A percentile compares a stretch with the other conserved stretches of the same genome.
These are phyloP conservation scores for Staphylotrichum longicolle DNA, from an alignment of 495 filamentous ascomycete species.

Conservation along the genomic window DNA sequence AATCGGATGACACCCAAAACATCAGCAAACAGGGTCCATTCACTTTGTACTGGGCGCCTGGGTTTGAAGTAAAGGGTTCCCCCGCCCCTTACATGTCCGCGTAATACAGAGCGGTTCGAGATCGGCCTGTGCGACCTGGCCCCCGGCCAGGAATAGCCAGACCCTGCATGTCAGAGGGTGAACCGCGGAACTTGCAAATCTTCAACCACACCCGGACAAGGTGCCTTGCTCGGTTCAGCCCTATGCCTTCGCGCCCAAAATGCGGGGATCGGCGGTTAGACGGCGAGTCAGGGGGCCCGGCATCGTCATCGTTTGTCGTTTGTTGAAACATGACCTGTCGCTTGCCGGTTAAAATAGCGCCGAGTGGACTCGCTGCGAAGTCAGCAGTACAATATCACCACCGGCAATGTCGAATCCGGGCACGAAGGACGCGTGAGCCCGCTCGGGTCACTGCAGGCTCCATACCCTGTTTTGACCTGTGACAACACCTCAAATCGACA, in stretches of 20 bases:
- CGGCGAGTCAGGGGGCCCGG: neutral
- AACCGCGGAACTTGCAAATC: neutral
- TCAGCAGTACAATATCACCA: too few relatives aligned
- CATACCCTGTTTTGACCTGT: too few relatives aligned
- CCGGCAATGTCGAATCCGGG: too few relatives aligned
- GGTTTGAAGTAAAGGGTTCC: conserved; percentile 10
- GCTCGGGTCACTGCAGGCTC: too few relatives aligned
- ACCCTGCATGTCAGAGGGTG: conserved; percentile 2
- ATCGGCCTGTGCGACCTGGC: conserved; percentile 2
- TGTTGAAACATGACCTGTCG: too few relatives aligned
- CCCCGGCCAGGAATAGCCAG: neutral
- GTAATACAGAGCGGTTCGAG: neutral
- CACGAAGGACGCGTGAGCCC: too few relatives aligned
- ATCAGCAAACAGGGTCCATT: neutral
- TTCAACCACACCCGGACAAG: neutral
- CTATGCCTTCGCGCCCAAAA: neutral
- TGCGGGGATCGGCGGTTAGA: conserved; percentile 4
- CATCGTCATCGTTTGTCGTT: neutral
- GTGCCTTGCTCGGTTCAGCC: neutral
- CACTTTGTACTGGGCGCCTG: neutral
- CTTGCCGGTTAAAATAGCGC: too few relatives aligned
- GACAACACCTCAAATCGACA: too few relatives aligned
- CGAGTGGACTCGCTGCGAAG: too few relatives aligned
- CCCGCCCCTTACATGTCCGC: conserved; percentile 7
- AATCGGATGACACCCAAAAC: neutral